Conservation (phyloP, 441 rosid genomes). For the Aleurites moluccanus region DNA sequence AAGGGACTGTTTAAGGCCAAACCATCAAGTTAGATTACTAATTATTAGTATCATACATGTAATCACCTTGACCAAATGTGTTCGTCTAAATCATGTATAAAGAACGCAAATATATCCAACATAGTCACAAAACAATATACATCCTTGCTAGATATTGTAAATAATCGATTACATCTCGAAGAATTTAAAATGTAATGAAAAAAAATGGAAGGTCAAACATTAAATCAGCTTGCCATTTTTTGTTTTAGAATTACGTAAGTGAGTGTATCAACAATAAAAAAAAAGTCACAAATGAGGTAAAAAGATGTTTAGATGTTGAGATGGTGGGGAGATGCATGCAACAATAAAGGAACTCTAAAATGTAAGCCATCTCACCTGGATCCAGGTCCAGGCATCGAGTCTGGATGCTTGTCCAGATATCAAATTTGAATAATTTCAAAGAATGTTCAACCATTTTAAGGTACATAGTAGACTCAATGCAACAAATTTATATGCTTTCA, state of each 20-base stretch:
- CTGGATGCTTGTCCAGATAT: not conserved
- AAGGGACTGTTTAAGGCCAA: not conserved
- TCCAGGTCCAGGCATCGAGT: not conserved
- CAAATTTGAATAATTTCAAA: not conserved
- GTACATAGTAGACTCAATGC: not conserved
- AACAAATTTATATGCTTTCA: too few species aligned
- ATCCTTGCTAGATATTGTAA: not conserved
- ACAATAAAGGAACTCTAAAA: not conserved
- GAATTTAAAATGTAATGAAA: not conserved
- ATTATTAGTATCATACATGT: not conserved
- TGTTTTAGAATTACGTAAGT: not conserved
- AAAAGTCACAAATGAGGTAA: not conserved
- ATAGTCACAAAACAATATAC: not conserved
- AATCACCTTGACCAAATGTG: not conserved
- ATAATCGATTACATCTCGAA: not conserved
- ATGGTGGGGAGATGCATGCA: not conserved
- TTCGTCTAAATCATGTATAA: not conserved
- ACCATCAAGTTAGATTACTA: not conserved
- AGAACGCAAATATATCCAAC: not conserved
- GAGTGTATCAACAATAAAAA: not conserved
- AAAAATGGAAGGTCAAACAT: not conserved
- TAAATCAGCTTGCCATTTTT: not conserved
- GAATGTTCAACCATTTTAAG: not conserved
- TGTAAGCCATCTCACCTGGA: not conserved
- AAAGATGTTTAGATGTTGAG: not conserved